Base-by-base conservation (phyloP, 139 green algal species). In the Coelastrella sp. region DNA sequence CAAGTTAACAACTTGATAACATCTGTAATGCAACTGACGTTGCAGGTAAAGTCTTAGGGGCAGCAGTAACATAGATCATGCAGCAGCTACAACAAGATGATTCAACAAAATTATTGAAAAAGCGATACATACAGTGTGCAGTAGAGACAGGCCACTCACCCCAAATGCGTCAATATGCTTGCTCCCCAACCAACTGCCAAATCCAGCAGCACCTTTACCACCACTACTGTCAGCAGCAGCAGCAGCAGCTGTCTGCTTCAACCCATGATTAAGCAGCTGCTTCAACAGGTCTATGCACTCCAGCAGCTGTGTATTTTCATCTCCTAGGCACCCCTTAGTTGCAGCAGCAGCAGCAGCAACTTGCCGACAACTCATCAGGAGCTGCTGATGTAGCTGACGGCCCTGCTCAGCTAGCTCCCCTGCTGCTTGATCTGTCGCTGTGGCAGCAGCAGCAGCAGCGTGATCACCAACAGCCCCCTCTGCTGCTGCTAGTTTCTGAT, bases 131-230 rank as follows among this genome's bases (percentile, higher is more conserved):
- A n/a, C n/a, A n/a, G n/a, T n/a, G n/a, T n/a, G n/a, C n/a, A n/a
- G n/a, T n/a, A n/a, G n/a, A n/a, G n/a, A n/a, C n/a, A n/a, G n/a
- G 27, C 15, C 21, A 37, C 62, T 82, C 21, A 82, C 75, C 75
- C 34, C 75, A 82, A 82, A 82, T 7, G 75, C 75, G 25, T 51
- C 40, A 2, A 51, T 17, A 11, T 2, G 25, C 53, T 71, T 63
- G 25, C 23, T 48, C 7, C 35, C 25, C 75, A 82, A 35, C 75
- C 51, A 76, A 6, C 78, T 64, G 67, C 17, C 17, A 67, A 32
- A 32, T 50, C 34, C 77, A 27, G 57, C 77, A 60, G 59, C 77
- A 45, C 75, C n/a, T 51, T 53, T 30, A 30, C 35, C 11, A n/a
- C 75, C 5, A 30, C 34, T 41, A 45, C 35, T 7, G 35, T 6